These are phyloP conservation scores for Nymphaea thermarum DNA, from an alignment of 164 flowering plant species.

Conservation along the genomic window DNA sequence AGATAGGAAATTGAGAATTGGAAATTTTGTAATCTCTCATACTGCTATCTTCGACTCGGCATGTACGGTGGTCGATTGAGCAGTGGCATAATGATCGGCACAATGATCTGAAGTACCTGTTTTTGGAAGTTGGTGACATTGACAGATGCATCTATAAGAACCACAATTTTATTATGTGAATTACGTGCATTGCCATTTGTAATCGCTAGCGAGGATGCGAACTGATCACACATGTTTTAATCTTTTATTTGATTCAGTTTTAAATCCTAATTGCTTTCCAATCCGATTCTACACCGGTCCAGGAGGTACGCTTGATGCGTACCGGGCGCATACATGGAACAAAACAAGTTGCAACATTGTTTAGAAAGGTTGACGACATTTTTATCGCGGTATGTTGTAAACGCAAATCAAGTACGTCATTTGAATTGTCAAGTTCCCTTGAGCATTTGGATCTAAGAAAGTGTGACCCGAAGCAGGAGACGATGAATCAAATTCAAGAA, in stretches of 20 bases:
- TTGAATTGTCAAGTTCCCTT: too few species aligned
- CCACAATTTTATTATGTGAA: background rate
- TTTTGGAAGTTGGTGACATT: background rate
- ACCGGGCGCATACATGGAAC: background rate
- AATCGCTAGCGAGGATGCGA: background rate
- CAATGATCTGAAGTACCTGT: background rate
- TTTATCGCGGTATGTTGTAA: too few species aligned
- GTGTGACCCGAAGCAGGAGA: too few species aligned
- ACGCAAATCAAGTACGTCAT: too few species aligned
- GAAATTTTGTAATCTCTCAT: background rate
- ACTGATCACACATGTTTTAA: background rate
- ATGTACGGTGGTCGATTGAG: background rate
- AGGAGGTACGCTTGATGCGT: too few species aligned
- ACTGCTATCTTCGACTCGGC: background rate
- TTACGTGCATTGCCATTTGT: too few species aligned
- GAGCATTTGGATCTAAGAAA: too few species aligned
- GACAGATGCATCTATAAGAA: too few species aligned
- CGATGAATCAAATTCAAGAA: too few species aligned
- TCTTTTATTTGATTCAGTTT: background rate
- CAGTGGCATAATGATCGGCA: background rate
- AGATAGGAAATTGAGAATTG: background rate
- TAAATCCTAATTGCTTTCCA: too few species aligned
- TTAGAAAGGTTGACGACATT: too few species aligned
- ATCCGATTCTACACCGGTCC: too few species aligned
- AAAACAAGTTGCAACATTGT: background rate